Conservation (phyloP, 2,329 filamentous ascomycete species). For the Colletotrichum lupini region DNA sequence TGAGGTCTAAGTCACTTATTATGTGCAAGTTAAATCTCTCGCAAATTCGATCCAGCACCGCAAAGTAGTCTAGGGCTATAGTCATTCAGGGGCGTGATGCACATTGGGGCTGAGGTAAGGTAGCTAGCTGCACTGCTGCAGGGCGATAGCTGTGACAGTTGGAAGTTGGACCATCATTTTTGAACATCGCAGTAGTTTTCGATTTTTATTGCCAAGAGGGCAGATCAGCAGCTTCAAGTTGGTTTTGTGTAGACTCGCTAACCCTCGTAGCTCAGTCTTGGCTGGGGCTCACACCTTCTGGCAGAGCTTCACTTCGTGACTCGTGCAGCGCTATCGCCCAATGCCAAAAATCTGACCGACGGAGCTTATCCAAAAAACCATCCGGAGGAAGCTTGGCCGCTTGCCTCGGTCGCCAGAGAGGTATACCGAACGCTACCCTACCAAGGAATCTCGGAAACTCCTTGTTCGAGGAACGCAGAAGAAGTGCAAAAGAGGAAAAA, state of each 20-base stretch:
- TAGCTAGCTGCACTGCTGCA: background rate
- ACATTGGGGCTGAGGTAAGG: too few relatives aligned
- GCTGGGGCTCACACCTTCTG: slow-evolving; percentile 5
- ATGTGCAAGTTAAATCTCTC: background rate
- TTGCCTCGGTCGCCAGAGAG: slow-evolving; percentile 3
- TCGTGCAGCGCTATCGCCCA: slow-evolving; percentile 3
- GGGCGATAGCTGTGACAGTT: background rate
- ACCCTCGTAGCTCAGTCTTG: slow-evolving; percentile 17
- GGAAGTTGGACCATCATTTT: background rate
- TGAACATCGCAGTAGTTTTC: background rate
- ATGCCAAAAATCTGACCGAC: background rate
- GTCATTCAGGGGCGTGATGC: too few relatives aligned
- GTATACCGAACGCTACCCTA: background rate
- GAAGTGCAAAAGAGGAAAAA: slow-evolving; percentile 3
- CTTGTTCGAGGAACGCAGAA: background rate
- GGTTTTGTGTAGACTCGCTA: slow-evolving; percentile 27
- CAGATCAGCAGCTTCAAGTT: slow-evolving; percentile 12
- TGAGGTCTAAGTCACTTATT: too few relatives aligned
- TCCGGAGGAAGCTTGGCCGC: slow-evolving; percentile 6
- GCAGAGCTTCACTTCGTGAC: slow-evolving; percentile 2
- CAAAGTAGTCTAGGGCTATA: too few relatives aligned
- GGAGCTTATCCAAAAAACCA: background rate
- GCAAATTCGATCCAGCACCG: background rate
- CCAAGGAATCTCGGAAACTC: background rate
- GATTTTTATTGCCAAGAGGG: background rate